Evolutionary conservation across 2,329 filamentous ascomycete genomes (phyloP).

Genomic region (Phialemonium atrogriseum): DNA sequence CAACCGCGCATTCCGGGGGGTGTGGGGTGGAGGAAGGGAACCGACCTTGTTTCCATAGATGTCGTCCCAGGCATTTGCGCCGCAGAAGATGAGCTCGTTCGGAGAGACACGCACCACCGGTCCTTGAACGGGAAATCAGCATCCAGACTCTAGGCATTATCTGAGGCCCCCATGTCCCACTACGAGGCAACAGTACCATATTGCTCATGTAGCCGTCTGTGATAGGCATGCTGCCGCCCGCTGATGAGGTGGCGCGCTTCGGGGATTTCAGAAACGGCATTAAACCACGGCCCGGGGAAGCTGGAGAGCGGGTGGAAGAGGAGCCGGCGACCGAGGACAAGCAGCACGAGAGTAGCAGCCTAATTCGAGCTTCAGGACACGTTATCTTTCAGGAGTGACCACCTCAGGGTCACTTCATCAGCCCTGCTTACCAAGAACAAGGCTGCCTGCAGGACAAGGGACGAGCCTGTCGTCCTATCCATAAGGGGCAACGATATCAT

Average conservation of each 20-base stretch:
- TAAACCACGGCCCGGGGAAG: slow-evolving; percentile 16
- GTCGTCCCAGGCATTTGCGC: slow-evolving; percentile 18
- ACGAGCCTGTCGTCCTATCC: no score
- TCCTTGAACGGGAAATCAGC: background rate
- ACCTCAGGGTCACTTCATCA: background rate
- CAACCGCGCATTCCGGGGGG: no score
- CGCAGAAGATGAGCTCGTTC: slow-evolving; percentile 19
- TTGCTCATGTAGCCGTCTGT: slow-evolving; percentile 16
- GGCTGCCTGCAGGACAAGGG: background rate
- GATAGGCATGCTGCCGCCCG: slow-evolving; percentile 16
- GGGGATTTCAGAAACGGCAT: slow-evolving; percentile 16
- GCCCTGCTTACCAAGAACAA: background rate
- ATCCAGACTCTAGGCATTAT: no score
- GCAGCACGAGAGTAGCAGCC: background rate
- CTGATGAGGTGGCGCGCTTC: slow-evolving; percentile 12
- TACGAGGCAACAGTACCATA: slow-evolving; percentile 15
- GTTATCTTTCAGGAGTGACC: background rate
- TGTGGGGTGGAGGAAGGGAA: no score
- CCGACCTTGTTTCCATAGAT: slow-evolving; percentile 18
- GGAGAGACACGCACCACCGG: slow-evolving; percentile 12
- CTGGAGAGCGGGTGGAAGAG: slow-evolving; percentile 15
- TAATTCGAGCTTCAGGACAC: no score
- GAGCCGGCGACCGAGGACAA: slow-evolving; percentile 5
- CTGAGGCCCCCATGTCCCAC: no score
- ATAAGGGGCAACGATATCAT: no score